Conservation (phyloP, 768 basidiomycete genomes). For the Podaxis sp. region DNA sequence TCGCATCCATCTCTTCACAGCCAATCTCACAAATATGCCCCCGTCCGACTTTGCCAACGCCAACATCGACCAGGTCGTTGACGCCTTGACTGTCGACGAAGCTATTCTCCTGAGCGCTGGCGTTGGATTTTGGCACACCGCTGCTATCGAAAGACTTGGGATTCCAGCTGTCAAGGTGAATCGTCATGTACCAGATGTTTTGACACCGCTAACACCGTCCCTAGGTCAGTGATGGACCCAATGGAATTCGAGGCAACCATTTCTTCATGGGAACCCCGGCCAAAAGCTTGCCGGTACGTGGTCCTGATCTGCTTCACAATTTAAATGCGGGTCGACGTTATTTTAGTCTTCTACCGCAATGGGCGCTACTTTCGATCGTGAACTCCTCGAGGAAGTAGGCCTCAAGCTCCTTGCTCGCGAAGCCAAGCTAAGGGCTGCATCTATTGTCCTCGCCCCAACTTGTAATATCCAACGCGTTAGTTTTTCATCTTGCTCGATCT, state of each 20-base stretch:
- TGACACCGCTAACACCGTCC: background rate
- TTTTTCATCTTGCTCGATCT: conserved; percentile 2
- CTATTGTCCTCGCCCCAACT: conserved; percentile 74
- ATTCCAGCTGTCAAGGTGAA: conserved; percentile 70
- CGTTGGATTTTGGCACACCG: conserved; percentile 78
- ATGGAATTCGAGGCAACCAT: conserved; percentile 71
- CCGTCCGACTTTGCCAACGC: conserved; percentile 71
- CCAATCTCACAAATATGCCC: conserved; percentile 40
- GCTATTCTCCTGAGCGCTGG: conserved; percentile 72
- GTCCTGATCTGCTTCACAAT: background rate
- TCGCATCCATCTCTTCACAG: background rate
- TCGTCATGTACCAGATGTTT: background rate
- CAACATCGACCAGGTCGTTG: conserved; percentile 58
- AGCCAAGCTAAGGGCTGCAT: conserved; percentile 68
- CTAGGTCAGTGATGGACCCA: conserved; percentile 79
- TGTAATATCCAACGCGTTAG: conserved; percentile 80
- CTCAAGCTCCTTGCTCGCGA: conserved; percentile 67
- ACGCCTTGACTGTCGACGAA: conserved; percentile 71
- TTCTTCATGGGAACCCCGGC: conserved; percentile 84
- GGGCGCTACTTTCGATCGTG: conserved; percentile 71
- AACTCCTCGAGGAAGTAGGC: conserved; percentile 63
- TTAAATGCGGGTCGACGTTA: background rate
- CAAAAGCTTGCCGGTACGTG: conserved; percentile 69
- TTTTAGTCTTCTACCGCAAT: conserved; percentile 65
- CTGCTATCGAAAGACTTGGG: conserved; percentile 60